Base-by-base conservation (phyloP, 2,329 filamentous ascomycete genomes). In the Talaromyces atroroseus region DNA sequence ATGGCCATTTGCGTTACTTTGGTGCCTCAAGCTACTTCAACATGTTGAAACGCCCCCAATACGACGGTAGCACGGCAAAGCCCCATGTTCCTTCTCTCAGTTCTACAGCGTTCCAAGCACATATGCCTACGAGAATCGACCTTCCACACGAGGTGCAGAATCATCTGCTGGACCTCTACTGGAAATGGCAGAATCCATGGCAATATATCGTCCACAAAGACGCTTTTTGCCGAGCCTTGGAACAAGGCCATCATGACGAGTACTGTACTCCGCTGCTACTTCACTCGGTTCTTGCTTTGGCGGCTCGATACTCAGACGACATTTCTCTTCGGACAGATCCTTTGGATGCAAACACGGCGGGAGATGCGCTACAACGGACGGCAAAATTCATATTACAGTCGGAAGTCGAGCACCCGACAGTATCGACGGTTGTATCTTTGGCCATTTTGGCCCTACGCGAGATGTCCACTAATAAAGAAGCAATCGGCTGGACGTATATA, bases 181-280 rank as follows among this genome's bases (percentile, higher is more conserved):
- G 47, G 47, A 36, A 49, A 29, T 49, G 47, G 47, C 47, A 49
- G 34, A 49, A 49, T 18, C 29, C 24, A n/a, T 49, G 47, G 47
- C 47, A 49, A 29, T 49, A 49, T 21, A 5, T 49, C 14, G 29
- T 49, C 20, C 47, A 32, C 34, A 32, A 34, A 12, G 34, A 49
- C n/a, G 16, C 47, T 12, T 49, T 49, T 29, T 21, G 26, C 23
- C n/a, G 32, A 11, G 34, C 20, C 29, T 36, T 49, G n/a, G 12
- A 49, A 12, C 5, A 21, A 14, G 29, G 24, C 26, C 18, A 23
- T 21, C n/a, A 12, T 45, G 47, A 34, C 34, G 24, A 29, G 12
- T 49, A 49, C 47, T 49, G 47, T 36, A 49, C 47, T n/a, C 47
- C 47, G 6, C 18, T 49, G 29, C 29, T 49, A n/a, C 47, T 49